phyloP scores from a whole-genome alignment of 176 grass and related monocot genomes.

The Leersia perrieri region DNA sequence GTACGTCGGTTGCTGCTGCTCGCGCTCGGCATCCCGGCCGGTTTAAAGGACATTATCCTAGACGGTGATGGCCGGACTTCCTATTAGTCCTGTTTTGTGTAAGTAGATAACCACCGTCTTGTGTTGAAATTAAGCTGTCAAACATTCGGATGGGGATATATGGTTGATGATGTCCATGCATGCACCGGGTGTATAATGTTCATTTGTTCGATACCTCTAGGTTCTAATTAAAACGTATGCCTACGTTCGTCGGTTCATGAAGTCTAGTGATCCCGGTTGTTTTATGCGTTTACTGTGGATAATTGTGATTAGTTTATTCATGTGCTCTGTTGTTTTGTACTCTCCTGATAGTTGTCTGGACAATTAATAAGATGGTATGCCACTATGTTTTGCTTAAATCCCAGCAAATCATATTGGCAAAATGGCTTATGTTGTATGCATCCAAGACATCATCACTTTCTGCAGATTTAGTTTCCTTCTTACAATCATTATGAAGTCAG shows the following conservation, averaged over 20 bases:
- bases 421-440: no score
- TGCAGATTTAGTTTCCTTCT: no score
- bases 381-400: neutral
- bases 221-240: no score
- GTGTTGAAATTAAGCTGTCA: neutral
- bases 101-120: neutral
- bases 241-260: no score
- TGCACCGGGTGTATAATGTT: neutral
- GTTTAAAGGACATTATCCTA: conserved; percentile 86
- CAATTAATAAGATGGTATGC: neutral
- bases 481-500: no score
- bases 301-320: neutral
- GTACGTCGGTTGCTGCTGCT: conserved; percentile 41
- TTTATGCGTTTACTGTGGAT: neutral
- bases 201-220: neutral
- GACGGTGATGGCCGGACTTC: conserved; percentile 83
- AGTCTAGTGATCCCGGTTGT: neutral
- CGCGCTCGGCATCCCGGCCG: no score
- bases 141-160: no score
- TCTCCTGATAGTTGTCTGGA: neutral
- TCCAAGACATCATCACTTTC: no score
- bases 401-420: neutral
- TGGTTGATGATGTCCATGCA: no score
- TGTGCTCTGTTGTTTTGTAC: neutral
- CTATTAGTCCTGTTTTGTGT: conserved; percentile 19